Percentiles rank a stretch among this genome's conserved stretches.
Conservation (phyloP, 2,329 filamentous ascomycete genomes). For the Oidium heveae region DNA sequence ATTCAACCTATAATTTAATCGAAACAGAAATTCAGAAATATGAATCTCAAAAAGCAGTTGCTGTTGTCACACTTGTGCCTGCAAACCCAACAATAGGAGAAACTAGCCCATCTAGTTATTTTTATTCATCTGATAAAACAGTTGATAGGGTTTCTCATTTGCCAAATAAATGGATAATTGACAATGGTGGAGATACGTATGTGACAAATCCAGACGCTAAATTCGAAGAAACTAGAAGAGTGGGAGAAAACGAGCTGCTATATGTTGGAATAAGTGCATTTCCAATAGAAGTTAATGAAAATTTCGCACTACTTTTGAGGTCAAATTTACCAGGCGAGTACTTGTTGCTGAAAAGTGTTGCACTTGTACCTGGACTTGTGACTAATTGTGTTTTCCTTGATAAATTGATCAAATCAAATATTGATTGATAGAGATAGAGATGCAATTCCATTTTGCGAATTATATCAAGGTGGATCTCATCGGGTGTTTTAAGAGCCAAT, state of each 20-base stretch:
- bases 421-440: background rate
- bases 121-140: background rate
- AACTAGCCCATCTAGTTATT: background rate
- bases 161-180: background rate
- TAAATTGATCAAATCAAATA: background rate
- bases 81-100: background rate
- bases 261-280: background rate
- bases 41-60: background rate
- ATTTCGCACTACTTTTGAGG: background rate
- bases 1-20: background rate
- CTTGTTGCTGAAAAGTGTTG: background rate
- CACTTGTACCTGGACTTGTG: background rate
- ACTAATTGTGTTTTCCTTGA: background rate
- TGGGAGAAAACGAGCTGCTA: background rate
- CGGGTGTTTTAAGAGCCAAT: background rate
- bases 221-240: background rate
- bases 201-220: background rate
- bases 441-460: background rate
- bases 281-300: background rate
- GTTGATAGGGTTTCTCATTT: background rate
- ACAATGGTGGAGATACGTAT: background rate
- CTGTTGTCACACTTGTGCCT: background rate
- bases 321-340: background rate
- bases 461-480: background rate
- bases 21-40: background rate